Evolutionary conservation across 345 rosid species (phyloP).

Genomic region (Moringa oleifera): DNA sequence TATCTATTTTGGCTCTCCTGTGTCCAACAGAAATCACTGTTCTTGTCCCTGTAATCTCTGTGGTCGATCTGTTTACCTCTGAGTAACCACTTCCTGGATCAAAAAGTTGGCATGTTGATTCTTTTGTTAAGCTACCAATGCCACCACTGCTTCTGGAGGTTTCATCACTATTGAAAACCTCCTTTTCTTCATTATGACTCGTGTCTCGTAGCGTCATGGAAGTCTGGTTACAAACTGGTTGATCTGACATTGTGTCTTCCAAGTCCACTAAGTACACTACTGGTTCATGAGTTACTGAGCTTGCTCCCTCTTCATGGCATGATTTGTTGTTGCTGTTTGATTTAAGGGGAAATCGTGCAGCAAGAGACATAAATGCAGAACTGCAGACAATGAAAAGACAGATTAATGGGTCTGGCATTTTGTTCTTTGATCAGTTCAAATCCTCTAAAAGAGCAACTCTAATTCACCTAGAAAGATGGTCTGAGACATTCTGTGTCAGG

Average conservation of each 20-base stretch:
- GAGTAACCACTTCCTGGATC: slow-evolving; percentile 25
- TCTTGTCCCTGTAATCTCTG: slow-evolving; percentile 19
- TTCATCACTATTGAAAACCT: slow-evolving; percentile 39
- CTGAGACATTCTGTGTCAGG: slow-evolving; percentile 96
- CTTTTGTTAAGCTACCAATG: slow-evolving; percentile 27
- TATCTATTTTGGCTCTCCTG: slow-evolving; percentile 17
- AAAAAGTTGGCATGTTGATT: slow-evolving; percentile 25
- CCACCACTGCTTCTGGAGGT: slow-evolving; percentile 36
- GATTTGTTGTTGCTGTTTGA: slow-evolving; percentile 18
- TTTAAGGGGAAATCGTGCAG: slow-evolving; percentile 55
- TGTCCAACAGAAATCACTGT: slow-evolving; percentile 15
- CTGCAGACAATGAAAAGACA: slow-evolving; percentile 34
- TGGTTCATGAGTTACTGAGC: slow-evolving; percentile 31
- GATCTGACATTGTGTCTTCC: slow-evolving; percentile 39
- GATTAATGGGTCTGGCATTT: slow-evolving; percentile 16
- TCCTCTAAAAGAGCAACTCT: slow-evolving; percentile 18
- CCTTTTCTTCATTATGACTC: slow-evolving; percentile 44
- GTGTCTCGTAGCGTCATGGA: slow-evolving; percentile 33
- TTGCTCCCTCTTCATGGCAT: slow-evolving; percentile 33
- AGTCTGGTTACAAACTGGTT: slow-evolving; percentile 34
- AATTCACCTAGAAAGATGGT: slow-evolving; percentile 83
- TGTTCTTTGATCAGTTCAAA: slow-evolving; percentile 4
- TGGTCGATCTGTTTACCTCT: slow-evolving; percentile 24
- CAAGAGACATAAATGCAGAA: slow-evolving; percentile 92
- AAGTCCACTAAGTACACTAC: slow-evolving; percentile 38